phyloP scores from a whole-genome alignment of 2,329 filamentous ascomycete genomes.

The Pseudogymnoascus sp. region DNA sequence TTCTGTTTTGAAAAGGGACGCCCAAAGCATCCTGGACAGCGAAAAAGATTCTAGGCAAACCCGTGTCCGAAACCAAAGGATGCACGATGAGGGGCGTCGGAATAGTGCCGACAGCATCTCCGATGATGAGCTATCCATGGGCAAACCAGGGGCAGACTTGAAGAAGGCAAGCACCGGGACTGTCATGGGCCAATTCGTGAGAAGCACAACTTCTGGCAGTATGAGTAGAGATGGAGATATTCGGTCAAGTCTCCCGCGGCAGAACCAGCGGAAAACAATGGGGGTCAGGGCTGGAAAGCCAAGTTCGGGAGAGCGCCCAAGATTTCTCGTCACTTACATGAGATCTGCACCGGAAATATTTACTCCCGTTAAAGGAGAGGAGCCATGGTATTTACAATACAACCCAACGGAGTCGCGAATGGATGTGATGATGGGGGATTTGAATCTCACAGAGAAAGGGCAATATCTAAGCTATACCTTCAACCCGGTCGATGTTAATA shows the following conservation, averaged over 20 bases:
- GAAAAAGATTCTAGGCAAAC: neutral
- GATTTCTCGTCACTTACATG: neutral
- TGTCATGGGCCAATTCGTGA: neutral
- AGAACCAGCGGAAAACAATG: neutral
- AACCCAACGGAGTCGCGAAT: neutral
- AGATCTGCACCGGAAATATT: neutral
- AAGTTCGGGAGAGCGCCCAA: neutral
- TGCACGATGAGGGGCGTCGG: neutral
- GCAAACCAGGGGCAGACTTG: neutral
- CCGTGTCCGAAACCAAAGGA: neutral
- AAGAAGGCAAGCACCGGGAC: neutral
- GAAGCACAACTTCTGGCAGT: neutral
- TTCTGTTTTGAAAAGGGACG: neutral
- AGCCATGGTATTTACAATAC: neutral
- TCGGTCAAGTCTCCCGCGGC: neutral
- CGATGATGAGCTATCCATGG: constrained; percentile 2
- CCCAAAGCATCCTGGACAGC: neutral
- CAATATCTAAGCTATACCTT: neutral
- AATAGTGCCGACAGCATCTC: neutral
- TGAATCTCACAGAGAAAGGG: neutral
- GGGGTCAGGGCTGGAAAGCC: neutral
- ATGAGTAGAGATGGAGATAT: neutral
- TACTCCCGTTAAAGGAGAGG: neutral
- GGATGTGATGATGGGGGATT: neutral
- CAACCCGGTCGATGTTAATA: neutral